Percentiles rank a stretch among this genome's conserved stretches.
phyloP scores from a whole-genome alignment of 305 asterid species.

The Fraxinus floribunda region DNA sequence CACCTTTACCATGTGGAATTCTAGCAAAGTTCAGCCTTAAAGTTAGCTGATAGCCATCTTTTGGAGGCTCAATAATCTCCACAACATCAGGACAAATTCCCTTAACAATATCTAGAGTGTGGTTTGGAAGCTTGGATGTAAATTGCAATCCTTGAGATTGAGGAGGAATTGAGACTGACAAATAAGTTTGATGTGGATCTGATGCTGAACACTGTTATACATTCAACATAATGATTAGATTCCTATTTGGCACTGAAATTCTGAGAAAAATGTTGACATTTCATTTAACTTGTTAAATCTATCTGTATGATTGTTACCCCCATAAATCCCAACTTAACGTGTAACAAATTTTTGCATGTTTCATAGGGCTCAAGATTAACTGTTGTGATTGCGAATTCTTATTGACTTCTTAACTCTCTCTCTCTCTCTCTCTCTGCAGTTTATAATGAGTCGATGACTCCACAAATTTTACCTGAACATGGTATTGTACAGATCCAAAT shows the following conservation, averaged over 20 bases:
- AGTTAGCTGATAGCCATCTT: constrained; percentile 68
- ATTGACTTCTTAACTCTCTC: not conserved
- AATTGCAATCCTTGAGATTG: constrained; percentile 53
- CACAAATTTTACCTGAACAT: constrained; percentile 56
- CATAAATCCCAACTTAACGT: not conserved
- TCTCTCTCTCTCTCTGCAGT: not conserved
- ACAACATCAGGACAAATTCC: constrained; percentile 55
- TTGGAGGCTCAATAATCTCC: constrained; percentile 63
- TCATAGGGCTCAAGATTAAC: not conserved
- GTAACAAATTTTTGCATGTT: not conserved
- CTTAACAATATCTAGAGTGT: constrained; percentile 57
- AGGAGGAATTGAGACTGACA: constrained; percentile 79
- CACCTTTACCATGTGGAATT: constrained; percentile 61
- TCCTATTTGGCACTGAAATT: not conserved
- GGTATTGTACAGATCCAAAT: constrained; percentile 75
- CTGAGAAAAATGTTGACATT: not conserved
- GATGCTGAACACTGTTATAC: constrained; percentile 56
- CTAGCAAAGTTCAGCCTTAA: constrained; percentile 54
- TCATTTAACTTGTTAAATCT: not conserved
- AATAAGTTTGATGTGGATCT: constrained; percentile 50
- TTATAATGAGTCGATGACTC: not conserved
- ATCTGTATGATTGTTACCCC: not conserved
- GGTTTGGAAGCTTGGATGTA: constrained; percentile 50
- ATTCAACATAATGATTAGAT: constrained; percentile 22
- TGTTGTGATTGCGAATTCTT: not conserved